Base-by-base conservation (phyloP, 352 stramenopile genomes). In the Globisporangium okanoganense region DNA sequence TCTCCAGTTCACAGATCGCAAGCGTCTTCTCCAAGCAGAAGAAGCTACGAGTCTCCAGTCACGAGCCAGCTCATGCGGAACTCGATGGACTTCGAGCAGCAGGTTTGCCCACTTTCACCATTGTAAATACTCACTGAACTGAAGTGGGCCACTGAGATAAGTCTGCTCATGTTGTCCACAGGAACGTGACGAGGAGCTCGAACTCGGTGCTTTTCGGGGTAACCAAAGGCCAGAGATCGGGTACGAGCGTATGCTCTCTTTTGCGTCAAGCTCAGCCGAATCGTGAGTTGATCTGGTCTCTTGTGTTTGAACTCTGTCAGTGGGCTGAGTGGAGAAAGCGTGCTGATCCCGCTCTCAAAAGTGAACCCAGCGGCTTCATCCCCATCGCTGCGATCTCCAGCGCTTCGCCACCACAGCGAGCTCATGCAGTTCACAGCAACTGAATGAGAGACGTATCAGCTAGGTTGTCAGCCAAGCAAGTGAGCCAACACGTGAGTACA, bases 281-380 rank as follows among this genome's bases (percentile, higher is more conserved):
- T 10, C n/a, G 18, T 9, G 10, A 25, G n/a, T 20, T 53, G n/a
- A 45, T 25, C 29, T 3, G 16, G 6, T 16, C 9, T 24, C 24
- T 12, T 56, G 18, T 40, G 13, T 41, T 7, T 49, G 53, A 1
- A 1, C 25, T 12, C 9, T 35, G 3, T 10, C 35, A 67, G 57
- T 7, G 61, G 58, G 1, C 50, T 76, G 2, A 33, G 35, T 0
- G 71, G 57, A 22, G 74, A 84, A 33, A 87, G 79, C 58, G 57
- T 85, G 5, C 38, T 82, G 33, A 71, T 85, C 18, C 75, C 73
- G 43, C 56, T 87, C 24, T 12, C 52, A 13, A 48, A 50, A 50
- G 56, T 20, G 22, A 35, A 40, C 22, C 50, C 51, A n/a, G 31
- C 43, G 40, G 47, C 63, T 1, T 47, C 61, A 10, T 27, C 48